Evolutionary conservation across 73 alveolate genomes (phyloP).

Genomic region (Diophrys sp.): DNA sequence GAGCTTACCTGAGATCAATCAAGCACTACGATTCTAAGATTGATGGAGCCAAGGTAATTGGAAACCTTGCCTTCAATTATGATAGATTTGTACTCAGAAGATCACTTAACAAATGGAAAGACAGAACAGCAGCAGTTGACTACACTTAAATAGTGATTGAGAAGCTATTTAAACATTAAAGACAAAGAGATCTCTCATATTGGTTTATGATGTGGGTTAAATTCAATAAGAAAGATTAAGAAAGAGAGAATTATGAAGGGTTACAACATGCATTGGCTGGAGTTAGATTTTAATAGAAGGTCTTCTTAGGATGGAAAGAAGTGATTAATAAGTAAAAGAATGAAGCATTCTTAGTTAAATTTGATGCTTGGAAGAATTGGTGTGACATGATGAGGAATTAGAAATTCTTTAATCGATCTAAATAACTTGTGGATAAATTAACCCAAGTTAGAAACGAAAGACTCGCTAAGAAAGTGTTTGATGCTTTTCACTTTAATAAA

Average conservation of each 20-base stretch:
- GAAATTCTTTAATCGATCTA: constrained; percentile 38
- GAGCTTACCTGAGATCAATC: constrained; percentile 24
- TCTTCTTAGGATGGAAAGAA: constrained; percentile 39
- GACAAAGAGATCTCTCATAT: constrained; percentile 15
- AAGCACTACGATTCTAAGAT: constrained; percentile 27
- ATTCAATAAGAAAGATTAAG: not conserved
- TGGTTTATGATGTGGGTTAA: constrained; percentile 18
- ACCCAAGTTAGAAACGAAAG: constrained; percentile 24
- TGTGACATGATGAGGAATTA: constrained; percentile 32
- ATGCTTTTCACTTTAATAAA: constrained; percentile 39
- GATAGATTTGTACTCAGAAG: constrained; percentile 28
- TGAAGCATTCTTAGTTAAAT: constrained; percentile 20
- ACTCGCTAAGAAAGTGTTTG: constrained; percentile 36
- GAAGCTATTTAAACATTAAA: constrained; percentile 10
- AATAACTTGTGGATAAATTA: constrained; percentile 16
- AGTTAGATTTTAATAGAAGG: constrained; percentile 36
- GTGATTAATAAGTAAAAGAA: constrained; percentile 26
- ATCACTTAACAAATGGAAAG: constrained; percentile 41
- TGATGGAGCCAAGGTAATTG: constrained; percentile 27
- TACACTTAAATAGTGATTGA: constrained; percentile 12
- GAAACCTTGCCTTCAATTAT: not conserved
- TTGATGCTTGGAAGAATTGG: constrained; percentile 54
- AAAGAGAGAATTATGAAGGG: constrained; percentile 33
- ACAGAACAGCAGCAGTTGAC: constrained; percentile 1
- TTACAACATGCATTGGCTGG: constrained; percentile 21